A percentile compares a stretch with the other conserved stretches of the same genome.
Evolutionary conservation across 2,329 filamentous ascomycete species (phyloP).

Genomic region (Myriosclerotinia scirpicola): DNA sequence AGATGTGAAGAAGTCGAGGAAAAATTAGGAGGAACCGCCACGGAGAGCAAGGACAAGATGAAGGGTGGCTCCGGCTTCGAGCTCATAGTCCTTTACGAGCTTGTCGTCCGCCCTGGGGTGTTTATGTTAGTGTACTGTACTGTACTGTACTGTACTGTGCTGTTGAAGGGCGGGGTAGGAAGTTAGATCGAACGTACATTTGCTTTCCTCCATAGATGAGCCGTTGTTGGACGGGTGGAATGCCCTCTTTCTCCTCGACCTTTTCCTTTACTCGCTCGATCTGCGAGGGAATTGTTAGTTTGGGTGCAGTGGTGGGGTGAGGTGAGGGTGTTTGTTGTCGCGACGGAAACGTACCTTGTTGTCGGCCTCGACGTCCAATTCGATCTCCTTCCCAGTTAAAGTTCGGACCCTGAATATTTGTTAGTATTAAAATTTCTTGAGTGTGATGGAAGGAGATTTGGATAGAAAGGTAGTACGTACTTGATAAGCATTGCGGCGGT

Average conservation of each 20-base stretch:
- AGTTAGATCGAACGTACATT: slow-evolving; percentile 61
- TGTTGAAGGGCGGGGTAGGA: background rate
- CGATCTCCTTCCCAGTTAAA: slow-evolving; percentile 97
- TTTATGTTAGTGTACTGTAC: background rate
- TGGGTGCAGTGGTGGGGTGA: background rate
- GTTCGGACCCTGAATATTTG: slow-evolving; percentile 76
- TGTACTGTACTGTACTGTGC: no score
- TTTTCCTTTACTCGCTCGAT: slow-evolving; percentile 97
- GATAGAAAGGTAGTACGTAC: background rate
- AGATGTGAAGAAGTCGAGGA: background rate
- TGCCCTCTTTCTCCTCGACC: slow-evolving; percentile 98
- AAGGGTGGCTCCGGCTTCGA: slow-evolving; percentile 88
- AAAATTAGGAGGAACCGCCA: slow-evolving; percentile 55
- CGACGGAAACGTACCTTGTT: slow-evolving; percentile 68
- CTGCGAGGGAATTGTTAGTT: slow-evolving; percentile 47
- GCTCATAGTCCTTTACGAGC: slow-evolving; percentile 83
- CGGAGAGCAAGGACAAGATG: slow-evolving; percentile 94
- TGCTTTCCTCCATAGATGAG: slow-evolving; percentile 97
- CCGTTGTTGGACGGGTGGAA: slow-evolving; percentile 93
- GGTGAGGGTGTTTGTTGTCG: no score
- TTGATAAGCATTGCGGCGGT: slow-evolving; percentile 17
- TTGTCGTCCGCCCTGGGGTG: slow-evolving; percentile 83
- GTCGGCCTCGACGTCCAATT: slow-evolving; percentile 91
- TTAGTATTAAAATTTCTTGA: slow-evolving; percentile 8
- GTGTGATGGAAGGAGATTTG: background rate